phyloP scores from a whole-genome alignment of 1,284 basidiomycete genomes.

The Melampsora occidentalis region DNA sequence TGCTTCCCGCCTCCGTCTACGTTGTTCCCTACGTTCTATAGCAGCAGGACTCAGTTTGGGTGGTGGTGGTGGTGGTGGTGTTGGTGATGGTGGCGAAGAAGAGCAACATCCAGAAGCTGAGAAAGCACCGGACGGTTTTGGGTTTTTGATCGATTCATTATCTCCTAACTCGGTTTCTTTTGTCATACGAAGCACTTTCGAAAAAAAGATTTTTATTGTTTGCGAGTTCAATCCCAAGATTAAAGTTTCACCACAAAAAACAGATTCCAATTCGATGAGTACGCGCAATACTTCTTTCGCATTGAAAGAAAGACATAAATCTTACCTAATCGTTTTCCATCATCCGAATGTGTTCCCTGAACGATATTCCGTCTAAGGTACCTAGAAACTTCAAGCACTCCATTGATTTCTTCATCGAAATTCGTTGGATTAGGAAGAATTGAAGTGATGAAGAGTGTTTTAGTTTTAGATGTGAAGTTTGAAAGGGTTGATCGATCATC shows the following conservation, averaged over 20 bases:
- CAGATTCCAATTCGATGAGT: no score
- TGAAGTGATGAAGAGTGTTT: neutral
- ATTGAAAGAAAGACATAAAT: no score
- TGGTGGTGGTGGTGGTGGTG: neutral
- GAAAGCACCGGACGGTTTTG: neutral
- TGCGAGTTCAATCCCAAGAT: no score
- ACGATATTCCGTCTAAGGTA: slow-evolving; percentile 28
- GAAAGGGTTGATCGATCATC: neutral
- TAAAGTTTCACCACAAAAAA: no score
- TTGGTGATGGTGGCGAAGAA: neutral
- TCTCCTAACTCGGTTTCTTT: neutral
- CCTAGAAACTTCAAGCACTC: slow-evolving; percentile 22
- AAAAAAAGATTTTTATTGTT: no score
- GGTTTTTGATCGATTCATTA: neutral
- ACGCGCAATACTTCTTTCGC: no score
- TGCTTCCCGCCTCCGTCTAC: slow-evolving; percentile 3
- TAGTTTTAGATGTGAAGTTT: neutral
- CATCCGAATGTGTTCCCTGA: slow-evolving; percentile 18
- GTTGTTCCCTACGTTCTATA: neutral
- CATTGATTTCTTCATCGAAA: slow-evolving; percentile 16
- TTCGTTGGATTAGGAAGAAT: neutral
- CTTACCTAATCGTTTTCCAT: slow-evolving; percentile 25
- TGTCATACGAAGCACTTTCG: slow-evolving; percentile 1
- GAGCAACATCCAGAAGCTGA: neutral
- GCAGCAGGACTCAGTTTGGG: slow-evolving; percentile 5